Evolutionary conservation across 352 stramenopile species (phyloP).

Genomic region (Pythium aristosporum): DNA sequence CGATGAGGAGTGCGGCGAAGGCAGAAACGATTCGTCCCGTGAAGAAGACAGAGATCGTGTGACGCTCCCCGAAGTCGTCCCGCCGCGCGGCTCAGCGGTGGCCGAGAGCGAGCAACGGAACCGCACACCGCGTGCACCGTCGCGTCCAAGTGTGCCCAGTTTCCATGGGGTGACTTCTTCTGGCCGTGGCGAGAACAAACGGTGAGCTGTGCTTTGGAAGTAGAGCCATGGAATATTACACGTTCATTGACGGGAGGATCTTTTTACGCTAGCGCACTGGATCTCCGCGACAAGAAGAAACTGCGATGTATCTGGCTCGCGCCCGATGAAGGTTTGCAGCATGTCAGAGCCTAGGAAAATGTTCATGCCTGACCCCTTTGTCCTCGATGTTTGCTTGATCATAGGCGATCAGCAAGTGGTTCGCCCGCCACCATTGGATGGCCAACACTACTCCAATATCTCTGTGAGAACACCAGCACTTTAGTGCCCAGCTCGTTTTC

Average conservation of each 20-base stretch:
- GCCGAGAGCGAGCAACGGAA: conserved; percentile 17
- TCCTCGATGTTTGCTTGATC: background rate
- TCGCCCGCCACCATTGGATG: conserved; percentile 48
- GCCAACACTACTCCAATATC: conserved; percentile 65
- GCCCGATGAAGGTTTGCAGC: conserved; percentile 53
- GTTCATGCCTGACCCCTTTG: background rate
- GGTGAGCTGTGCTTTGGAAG: background rate
- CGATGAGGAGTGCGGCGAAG: background rate
- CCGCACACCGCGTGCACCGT: conserved; percentile 13
- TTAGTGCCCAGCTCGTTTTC: background rate
- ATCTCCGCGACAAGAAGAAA: conserved; percentile 69
- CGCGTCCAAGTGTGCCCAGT: conserved; percentile 2
- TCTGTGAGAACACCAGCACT: conserved; percentile 25
- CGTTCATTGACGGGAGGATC: background rate
- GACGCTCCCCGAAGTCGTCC: conserved; percentile 13
- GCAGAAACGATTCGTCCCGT: background rate
- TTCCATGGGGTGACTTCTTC: conserved; percentile 7
- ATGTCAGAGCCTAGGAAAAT: background rate
- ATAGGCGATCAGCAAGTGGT: conserved; percentile 62
- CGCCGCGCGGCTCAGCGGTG: conserved; percentile 1
- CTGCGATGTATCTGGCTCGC: conserved; percentile 65
- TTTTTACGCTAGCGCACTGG: conserved; percentile 29
- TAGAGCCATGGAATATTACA: background rate
- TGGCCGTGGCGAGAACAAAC: conserved; percentile 4
- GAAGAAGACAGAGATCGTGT: conserved; percentile 4